A percentile compares a stretch with the other conserved stretches of the same genome.
Evolutionary conservation across 2,329 filamentous ascomycete species (phyloP).

Genomic region (Hymenoscyphus fructigenus): DNA sequence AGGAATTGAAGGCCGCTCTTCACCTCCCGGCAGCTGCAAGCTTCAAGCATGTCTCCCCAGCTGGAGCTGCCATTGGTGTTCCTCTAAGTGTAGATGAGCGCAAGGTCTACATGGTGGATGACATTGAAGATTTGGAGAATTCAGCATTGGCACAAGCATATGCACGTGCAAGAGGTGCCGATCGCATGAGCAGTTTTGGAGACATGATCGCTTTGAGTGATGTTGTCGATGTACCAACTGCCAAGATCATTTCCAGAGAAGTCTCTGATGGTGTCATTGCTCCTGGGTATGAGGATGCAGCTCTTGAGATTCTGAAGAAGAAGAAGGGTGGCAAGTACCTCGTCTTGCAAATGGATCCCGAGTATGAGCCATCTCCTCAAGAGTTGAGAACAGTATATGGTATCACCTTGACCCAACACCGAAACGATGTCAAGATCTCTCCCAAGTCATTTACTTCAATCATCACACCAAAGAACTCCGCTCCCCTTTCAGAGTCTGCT

Average conservation of each 20-base stretch:
- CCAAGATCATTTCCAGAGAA: slow-evolving; percentile 96
- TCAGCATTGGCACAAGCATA: slow-evolving; percentile 92
- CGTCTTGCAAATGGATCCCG: slow-evolving; percentile 88
- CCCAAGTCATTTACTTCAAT: slow-evolving; percentile 83
- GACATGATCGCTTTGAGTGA: slow-evolving; percentile 94
- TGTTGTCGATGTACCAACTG: slow-evolving; percentile 85
- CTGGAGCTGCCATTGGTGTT: slow-evolving; percentile 90
- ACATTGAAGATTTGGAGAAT: slow-evolving; percentile 83
- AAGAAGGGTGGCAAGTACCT: slow-evolving; percentile 99
- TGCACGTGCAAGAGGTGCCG: slow-evolving; percentile 88
- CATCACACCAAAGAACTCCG: slow-evolving; percentile 79
- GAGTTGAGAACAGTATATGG: slow-evolving; percentile 91
- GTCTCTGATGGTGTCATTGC: slow-evolving; percentile 97
- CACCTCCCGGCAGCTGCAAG: slow-evolving; percentile 88
- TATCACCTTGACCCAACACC: slow-evolving; percentile 82
- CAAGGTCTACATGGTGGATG: slow-evolving; percentile 98
- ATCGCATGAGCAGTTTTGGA: slow-evolving; percentile 98
- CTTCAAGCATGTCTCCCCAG: slow-evolving; percentile 99
- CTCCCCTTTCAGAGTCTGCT: slow-evolving; percentile 73
- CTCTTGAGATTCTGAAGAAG: slow-evolving; percentile 88
- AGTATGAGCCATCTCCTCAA: slow-evolving; percentile 70
- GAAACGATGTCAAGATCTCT: slow-evolving; percentile 86
- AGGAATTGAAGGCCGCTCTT: slow-evolving; percentile 89
- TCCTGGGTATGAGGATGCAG: slow-evolving; percentile 79
- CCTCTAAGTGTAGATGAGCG: slow-evolving; percentile 83